Base-by-base conservation (phyloP, 2,329 filamentous ascomycete species). In the Raffaelea albimanens region DNA sequence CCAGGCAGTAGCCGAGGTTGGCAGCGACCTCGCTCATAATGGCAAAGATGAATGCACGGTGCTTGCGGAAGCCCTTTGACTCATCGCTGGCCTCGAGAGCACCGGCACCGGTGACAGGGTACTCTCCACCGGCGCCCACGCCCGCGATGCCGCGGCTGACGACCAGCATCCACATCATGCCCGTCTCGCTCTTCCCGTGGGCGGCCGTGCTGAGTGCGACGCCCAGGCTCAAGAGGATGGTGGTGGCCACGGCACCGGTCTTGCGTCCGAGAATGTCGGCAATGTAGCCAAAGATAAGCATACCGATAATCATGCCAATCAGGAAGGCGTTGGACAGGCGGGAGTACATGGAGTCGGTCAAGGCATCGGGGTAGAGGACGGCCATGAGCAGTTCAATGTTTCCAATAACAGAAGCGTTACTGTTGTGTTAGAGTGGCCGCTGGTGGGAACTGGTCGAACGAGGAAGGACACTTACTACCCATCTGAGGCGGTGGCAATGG, bases 231-330 rank as follows among this genome's bases (percentile, higher is more conserved):
- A 73, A 59, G 40, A 73, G 62, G 4, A 65, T 45, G 0, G 72
- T 76, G 0, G 73, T 68, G 4, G 64, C 61, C 4, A 75, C 58
- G 36, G 69, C 67, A 13, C 72, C 72, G 0, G 66, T 72, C 40
- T 68, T 65, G 34, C 73, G 64, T 18, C 73, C 73, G 3, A 75
- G 55, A 16, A 67, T 65, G 55, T 75, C 73, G 51, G 72, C 70
- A 8, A 72, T 56, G 10, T 68, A 59, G 5, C 74, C 73, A 50
- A 78, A 77, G 52, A 69, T 61, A 8, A 78, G 58, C 68, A 78
- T 79, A 44, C 75, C 75, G 45, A 77, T 60, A 47, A 77, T 75
- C 59, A 74, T 70, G 43, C 76, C 76, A 44, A 78, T 69, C 4
- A 78, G 63, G 50, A 72, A 75, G 3, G 75, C 68, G 53, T 80